These are phyloP conservation scores for Backusella tuberculispora DNA, from an alignment of 192 early-diverging fungal species.

Conservation along the genomic window DNA sequence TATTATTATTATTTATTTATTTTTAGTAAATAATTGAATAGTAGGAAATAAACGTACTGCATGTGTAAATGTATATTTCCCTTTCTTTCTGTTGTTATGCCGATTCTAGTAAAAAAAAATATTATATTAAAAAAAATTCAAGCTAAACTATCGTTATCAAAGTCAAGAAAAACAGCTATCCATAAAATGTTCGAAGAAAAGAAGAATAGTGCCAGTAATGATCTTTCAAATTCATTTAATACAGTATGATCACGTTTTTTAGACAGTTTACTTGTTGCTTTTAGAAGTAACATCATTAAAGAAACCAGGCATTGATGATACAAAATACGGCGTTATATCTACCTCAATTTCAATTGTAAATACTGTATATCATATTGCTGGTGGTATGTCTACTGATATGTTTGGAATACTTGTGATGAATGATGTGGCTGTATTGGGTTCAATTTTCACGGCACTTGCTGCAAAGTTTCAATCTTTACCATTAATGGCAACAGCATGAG, in stretches of 20 bases:
- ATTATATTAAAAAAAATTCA: background rate
- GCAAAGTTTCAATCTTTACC: slow-evolving; percentile 50
- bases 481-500: slow-evolving; percentile 56
- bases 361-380: slow-evolving; percentile 55
- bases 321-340: slow-evolving; percentile 61
- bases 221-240: slow-evolving; percentile 17
- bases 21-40: too few species aligned
- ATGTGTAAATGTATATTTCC: background rate
- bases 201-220: slow-evolving; percentile 15
- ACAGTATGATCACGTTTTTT: background rate
- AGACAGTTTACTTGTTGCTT: background rate
- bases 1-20: too few species aligned
- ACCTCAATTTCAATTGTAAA: slow-evolving; percentile 62
- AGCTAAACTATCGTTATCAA: background rate
- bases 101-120: background rate
- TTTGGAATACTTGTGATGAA: slow-evolving; percentile 63
- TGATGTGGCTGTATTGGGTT: slow-evolving; percentile 58
- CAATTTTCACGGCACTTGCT: slow-evolving; percentile 50
- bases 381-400: slow-evolving; percentile 60
- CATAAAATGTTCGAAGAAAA: background rate
- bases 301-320: slow-evolving; percentile 58
- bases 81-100: background rate
- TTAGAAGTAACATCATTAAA: slow-evolving; percentile 26
- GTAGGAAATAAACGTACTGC: background rate
- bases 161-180: background rate